Evolutionary conservation across 345 rosid genomes (phyloP), one percentile per base, ranked within the genome.

Genomic region (Sisymbrium irio): DNA sequence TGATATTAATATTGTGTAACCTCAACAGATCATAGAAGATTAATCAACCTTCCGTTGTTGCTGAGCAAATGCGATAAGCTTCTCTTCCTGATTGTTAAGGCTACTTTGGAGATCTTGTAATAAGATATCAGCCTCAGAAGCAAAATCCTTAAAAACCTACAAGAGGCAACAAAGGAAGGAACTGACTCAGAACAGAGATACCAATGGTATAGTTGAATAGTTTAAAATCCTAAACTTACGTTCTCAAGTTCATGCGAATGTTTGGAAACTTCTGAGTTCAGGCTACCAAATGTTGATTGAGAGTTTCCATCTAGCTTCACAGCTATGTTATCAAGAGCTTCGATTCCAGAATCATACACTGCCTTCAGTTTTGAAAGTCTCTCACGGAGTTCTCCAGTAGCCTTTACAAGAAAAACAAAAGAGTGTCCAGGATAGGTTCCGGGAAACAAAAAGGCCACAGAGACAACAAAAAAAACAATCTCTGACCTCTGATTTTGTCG

Each of bases 111-210:
- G 91, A 82, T 88, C 95, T 79, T 77, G 84, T 33, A 92, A 82
- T 55, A 96, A 81, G 18, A 83, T 81, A 70, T 92, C 96, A 71
- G 99, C 98, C 79, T 89, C 95, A 0, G 93, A 83, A 66, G 98
- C 92, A 82, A 96, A 86, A 82, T 86, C 85, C 71, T 79, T 86
- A 81, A 92, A 92, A 78, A 96, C 92, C 98, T 96, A 84, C 72
- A 83, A 36, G 80, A 69, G 39, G 67, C 46, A 67, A 27, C 73
- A 67, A 56, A 20, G 79, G 30, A 45, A 75, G 77, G 51, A 55
- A 35, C 61, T 33, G 11, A 28, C 51, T 55, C 65, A 71, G 68
- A 63, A 49, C 47, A 69, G 41, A 40, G 63, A 47, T 17, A 54
- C 49, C 17, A 51, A 44, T 11, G 47, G 53, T 25, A 30, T 33